Conservation (phyloP, 768 basidiomycete genomes). For the Suillus bovinus region DNA sequence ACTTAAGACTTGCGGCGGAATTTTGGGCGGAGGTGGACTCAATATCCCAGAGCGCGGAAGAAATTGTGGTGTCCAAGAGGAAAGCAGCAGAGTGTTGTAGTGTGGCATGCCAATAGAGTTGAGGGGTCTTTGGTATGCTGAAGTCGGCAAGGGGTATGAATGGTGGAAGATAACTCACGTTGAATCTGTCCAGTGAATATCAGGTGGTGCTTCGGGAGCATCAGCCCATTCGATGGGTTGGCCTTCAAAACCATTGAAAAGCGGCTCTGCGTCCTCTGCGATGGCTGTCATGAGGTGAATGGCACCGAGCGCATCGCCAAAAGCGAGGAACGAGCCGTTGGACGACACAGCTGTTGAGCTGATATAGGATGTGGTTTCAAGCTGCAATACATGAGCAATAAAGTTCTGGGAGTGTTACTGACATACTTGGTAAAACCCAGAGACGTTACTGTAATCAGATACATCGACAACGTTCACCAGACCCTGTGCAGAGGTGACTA, state of each 20-base stretch:
- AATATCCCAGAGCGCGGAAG: slow-evolving; percentile 43
- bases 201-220: slow-evolving; percentile 60
- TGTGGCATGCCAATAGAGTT: slow-evolving; percentile 88
- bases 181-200: slow-evolving; percentile 78
- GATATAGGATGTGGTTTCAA: slow-evolving; percentile 73
- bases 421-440: slow-evolving; percentile 79
- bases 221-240: slow-evolving; percentile 87
- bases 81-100: slow-evolving; percentile 75
- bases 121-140: slow-evolving; percentile 59
- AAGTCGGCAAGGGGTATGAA: background rate
- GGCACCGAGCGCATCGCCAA: slow-evolving; percentile 84
- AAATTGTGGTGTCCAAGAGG: slow-evolving; percentile 60
- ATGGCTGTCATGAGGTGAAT: slow-evolving; percentile 83
- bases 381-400: slow-evolving; percentile 36
- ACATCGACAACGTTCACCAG: slow-evolving; percentile 85
- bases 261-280: slow-evolving; percentile 53
- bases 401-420: background rate
- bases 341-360: slow-evolving; percentile 82
- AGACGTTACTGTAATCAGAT: slow-evolving; percentile 61
- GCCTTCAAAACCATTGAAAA: slow-evolving; percentile 90
- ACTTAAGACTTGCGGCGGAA: slow-evolving; percentile 75
- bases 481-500: slow-evolving; percentile 77
- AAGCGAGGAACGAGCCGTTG: slow-evolving; percentile 88
- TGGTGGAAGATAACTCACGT: slow-evolving; percentile 54
- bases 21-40: slow-evolving; percentile 71